Evolutionary conservation across 2,329 filamentous ascomycete genomes (phyloP).

Genomic region (Cytospora paraplurivora): DNA sequence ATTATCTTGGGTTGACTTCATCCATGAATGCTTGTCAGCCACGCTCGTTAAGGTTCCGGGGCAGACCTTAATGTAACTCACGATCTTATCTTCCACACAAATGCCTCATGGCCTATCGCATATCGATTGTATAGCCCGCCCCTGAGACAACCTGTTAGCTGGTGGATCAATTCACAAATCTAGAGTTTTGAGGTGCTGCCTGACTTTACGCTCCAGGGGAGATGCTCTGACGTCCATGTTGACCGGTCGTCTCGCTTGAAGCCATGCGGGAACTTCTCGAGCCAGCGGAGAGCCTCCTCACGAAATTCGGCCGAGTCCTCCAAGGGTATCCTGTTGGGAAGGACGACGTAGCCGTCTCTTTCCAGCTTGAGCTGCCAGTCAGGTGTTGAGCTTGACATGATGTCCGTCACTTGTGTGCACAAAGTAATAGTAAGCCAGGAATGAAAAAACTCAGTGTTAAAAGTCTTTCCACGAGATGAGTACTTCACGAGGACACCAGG

Average conservation of each 20-base stretch:
- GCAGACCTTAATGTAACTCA: neutral
- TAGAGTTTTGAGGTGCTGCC: neutral
- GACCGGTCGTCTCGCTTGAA: conserved; percentile 23
- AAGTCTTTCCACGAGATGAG: too few species aligned
- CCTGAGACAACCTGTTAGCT: neutral
- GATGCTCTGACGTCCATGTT: conserved; percentile 22
- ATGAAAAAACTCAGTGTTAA: neutral
- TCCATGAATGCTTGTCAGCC: neutral
- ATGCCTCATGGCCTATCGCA: conserved; percentile 20
- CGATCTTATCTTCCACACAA: conserved; percentile 26
- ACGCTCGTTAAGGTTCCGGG: neutral
- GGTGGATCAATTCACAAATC: too few species aligned
- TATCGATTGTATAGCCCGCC: conserved; percentile 21
- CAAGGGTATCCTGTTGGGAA: conserved; percentile 10
- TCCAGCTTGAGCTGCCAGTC: conserved; percentile 20
- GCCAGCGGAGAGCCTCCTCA: conserved; percentile 21
- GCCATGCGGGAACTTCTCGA: conserved; percentile 23
- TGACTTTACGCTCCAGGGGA: conserved; percentile 22
- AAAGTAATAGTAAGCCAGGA: neutral
- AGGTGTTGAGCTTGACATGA: conserved; percentile 8
- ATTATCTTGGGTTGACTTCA: conserved; percentile 22
- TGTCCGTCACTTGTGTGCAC: neutral
- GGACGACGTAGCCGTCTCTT: conserved; percentile 21
- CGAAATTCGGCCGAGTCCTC: conserved; percentile 22
- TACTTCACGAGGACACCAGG: neutral